A percentile compares a stretch with the other conserved stretches of the same genome.
phyloP scores from a whole-genome alignment of 2,329 filamentous ascomycete species.

The Hymenoscyphus repandus region DNA sequence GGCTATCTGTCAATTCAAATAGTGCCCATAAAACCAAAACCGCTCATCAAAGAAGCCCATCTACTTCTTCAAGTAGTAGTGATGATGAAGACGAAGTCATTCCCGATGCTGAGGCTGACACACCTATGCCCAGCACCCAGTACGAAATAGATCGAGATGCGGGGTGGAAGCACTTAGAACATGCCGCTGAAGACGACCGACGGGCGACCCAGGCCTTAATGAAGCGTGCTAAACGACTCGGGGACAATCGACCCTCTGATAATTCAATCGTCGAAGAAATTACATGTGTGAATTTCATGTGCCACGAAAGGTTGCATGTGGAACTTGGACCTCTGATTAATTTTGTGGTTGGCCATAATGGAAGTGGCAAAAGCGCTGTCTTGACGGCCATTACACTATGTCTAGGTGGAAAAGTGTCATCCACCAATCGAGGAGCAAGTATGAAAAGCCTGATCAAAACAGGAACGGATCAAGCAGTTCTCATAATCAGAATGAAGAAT shows the following conservation, averaged over 20 bases:
- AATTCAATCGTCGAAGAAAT: constrained; percentile 86
- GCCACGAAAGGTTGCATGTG: constrained; percentile 75
- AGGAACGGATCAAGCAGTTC: constrained; percentile 68
- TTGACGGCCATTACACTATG: constrained; percentile 90
- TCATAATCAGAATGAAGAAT: constrained; percentile 88
- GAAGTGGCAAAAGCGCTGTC: constrained; percentile 94
- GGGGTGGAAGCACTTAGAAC: constrained; percentile 51
- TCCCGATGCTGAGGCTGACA: constrained; percentile 13
- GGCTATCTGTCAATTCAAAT: constrained; percentile 27
- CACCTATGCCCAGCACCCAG: constrained; percentile 43
- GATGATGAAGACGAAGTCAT: constrained; percentile 19
- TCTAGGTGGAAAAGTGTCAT: constrained; percentile 87
- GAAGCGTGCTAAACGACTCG: constrained; percentile 41
- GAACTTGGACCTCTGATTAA: constrained; percentile 92
- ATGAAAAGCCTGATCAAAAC: constrained; percentile 90
- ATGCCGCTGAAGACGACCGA: constrained; percentile 55
- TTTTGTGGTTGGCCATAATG: constrained; percentile 96
- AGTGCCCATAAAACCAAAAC: constrained; percentile 16
- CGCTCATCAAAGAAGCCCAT: constrained; percentile 12
- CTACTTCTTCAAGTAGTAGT: constrained; percentile 17
- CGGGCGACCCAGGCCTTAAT: constrained; percentile 59
- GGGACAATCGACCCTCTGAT: constrained; percentile 70
- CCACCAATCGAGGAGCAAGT: constrained; percentile 86
- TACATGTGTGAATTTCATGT: constrained; percentile 93
- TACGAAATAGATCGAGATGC: constrained; percentile 58